Base-by-base conservation (phyloP, 805 yeast species). In the Lachancea lanzarotensis region DNA sequence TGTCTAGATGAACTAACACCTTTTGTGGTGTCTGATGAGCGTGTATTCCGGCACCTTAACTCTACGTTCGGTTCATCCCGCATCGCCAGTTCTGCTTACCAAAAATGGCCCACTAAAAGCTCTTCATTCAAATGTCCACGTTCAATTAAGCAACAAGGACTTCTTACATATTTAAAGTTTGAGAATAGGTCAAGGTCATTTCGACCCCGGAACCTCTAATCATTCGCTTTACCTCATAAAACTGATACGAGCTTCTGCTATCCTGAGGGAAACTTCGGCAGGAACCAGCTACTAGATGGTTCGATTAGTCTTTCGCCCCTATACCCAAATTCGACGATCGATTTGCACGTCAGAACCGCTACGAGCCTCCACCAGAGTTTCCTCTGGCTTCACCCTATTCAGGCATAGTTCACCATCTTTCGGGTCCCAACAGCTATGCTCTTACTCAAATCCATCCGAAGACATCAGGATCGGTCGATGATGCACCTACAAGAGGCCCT, bases 81-180 rank as follows among this genome's bases (percentile, higher is more conserved):
- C 71, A 65, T 67, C 71, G 70, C 71, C 70, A 65, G 71, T 67
- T 67, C 71, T 66, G 71, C 70, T 64, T 67, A 67, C 70, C 71
- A 66, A 65, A 67, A 65, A 65, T 65, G 70, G 70, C 70, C 70
- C 71, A 66, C 70, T 66, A 66, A 62, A 65, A 65, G 68, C 69
- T 67, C 68, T 62, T 63, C 69, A 66, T 64, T 62, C 68, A 59
- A 57, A 53, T 54, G 64, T 60, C 69, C 67, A 63, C 67, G 67
- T 65, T 65, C 68, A 63, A 63, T 63, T 61, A 63, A 63, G 68
- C 57, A 64, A 63, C 67, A 60, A 62, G 66, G 66, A 59, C 69
- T 61, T 66, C 68, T 64, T 63, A 65, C 68, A 65, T 62, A 65
- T 65, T 65, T 65, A 63, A 65, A 66, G 69, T 63, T 65, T 66